Evolutionary conservation across 192 early-diverging fungal species (phyloP).

Genomic region (Coemansia erecta): DNA sequence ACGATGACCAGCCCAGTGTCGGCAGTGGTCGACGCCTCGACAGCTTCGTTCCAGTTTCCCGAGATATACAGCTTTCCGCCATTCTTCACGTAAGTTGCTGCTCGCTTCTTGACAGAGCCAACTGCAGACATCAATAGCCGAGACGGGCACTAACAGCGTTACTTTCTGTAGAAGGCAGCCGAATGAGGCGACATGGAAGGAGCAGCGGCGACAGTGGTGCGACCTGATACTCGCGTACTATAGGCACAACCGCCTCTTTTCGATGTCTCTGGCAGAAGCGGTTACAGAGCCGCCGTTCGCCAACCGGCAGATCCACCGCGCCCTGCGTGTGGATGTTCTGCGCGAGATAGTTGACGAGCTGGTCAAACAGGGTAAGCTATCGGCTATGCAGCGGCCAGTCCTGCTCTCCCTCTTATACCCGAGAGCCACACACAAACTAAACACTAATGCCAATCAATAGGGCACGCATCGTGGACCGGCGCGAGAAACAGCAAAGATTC

Average conservation of each 20-base stretch:
- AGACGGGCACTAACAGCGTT: not conserved
- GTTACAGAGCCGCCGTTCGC: conserved; percentile 61
- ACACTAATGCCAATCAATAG: not conserved
- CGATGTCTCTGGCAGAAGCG: conserved; percentile 62
- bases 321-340: conserved; percentile 60
- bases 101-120: not conserved
- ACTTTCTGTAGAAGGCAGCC: conserved; percentile 66
- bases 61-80: conserved; percentile 88
- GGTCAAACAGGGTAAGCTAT: conserved; percentile 57
- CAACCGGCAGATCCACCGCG: conserved; percentile 70
- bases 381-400: not conserved
- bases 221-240: conserved; percentile 73
- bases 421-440: not conserved
- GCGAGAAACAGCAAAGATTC: conserved; percentile 45
- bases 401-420: not conserved
- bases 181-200: conserved; percentile 75
- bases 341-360: conserved; percentile 73
- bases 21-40: not conserved
- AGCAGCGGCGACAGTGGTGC: conserved; percentile 79
- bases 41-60: conserved; percentile 64
- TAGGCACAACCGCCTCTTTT: conserved; percentile 60
- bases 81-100: conserved; percentile 77
- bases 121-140: not conserved
- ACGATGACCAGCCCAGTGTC: conserved; percentile 9
- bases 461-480: conserved; percentile 55